phyloP scores from a whole-genome alignment of 108 stramenopile species.

The Pseudonitzschia delicatissima region DNA sequence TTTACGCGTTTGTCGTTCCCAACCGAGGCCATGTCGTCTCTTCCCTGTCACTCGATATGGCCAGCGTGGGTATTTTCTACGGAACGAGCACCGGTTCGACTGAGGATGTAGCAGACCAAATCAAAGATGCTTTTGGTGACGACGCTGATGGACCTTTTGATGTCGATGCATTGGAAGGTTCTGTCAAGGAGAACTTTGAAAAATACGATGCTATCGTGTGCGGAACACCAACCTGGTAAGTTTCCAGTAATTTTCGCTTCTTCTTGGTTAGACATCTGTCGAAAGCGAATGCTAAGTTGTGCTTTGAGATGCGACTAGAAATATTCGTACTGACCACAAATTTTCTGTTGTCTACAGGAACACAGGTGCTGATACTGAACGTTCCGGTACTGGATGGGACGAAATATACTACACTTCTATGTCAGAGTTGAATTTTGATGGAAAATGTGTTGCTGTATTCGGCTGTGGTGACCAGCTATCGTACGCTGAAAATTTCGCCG shows the following conservation, averaged over 20 bases:
- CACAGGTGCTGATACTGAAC: conserved; percentile 71
- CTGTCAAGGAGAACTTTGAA: conserved; percentile 52
- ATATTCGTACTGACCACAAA: neutral
- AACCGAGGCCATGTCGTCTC: neutral
- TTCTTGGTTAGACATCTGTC: neutral
- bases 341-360: too few species aligned
- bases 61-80: conserved; percentile 72
- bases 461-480: conserved; percentile 77
- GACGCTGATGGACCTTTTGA: conserved; percentile 77
- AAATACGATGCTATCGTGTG: conserved; percentile 71
- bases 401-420: conserved; percentile 79
- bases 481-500: conserved; percentile 85
- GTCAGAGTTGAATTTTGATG: conserved; percentile 46
- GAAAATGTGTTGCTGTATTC: conserved; percentile 88
- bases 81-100: conserved; percentile 80
- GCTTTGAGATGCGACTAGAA: neutral
- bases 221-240: conserved; percentile 33
- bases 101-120: conserved; percentile 60
- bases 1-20: conserved; percentile 1
- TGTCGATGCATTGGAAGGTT: conserved; percentile 65
- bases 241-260: too few species aligned
- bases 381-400: conserved; percentile 91
- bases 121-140: conserved; percentile 65
- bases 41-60: conserved; percentile 20
- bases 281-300: neutral